Evolutionary conservation across 1,284 basidiomycete genomes (phyloP), one percentile per base, ranked within the genome.

Genomic region (Mycena sp.): DNA sequence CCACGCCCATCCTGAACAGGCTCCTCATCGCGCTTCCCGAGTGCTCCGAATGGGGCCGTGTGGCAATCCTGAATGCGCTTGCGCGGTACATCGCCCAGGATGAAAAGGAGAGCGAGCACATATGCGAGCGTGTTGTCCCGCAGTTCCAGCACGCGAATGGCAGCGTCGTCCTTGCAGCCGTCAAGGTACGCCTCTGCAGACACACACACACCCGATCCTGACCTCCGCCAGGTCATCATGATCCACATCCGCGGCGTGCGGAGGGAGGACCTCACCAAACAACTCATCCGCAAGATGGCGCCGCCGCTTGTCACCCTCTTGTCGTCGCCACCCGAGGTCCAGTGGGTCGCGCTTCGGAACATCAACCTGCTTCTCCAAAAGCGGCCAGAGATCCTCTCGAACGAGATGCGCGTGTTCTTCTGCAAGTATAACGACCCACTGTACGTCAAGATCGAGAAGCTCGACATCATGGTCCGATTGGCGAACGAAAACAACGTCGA

Each of bases 371-470:
- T 99, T 51, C 87, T 99, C 21, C 98, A 99, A 78, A 95, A 96
- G 71, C 89, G 95, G 4, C 83, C 94, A 0, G 93, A 96, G 63
- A 85, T 98, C 58, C 86, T 99, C 6, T 88, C 91, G 28, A 96
- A 94, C 78, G 97, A 99, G 79, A 96, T 99, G 90, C 90, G 96
- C 61, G 96, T 99, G 25, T 99, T 99, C 78, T 99, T 99, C 83
- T 99, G 98, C 90, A 99, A 99, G 78, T 99, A 99, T 82, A 99
- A 99, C 76, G 98, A 99, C 74, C 97, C 98, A 2, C 83, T 96
- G 32, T 99, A 99, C 74, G 96, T 99, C 78, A 99, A 99, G 80
- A 87, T 99, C 53, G 97, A 98, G 77, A 99, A 99, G 78, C 82
- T 99, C 65, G 98, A 98, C 71, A 98, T 99, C 77, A 99, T 99